Conservation (phyloP, 306 rosid genomes). For the Fragaria ananassa region DNA sequence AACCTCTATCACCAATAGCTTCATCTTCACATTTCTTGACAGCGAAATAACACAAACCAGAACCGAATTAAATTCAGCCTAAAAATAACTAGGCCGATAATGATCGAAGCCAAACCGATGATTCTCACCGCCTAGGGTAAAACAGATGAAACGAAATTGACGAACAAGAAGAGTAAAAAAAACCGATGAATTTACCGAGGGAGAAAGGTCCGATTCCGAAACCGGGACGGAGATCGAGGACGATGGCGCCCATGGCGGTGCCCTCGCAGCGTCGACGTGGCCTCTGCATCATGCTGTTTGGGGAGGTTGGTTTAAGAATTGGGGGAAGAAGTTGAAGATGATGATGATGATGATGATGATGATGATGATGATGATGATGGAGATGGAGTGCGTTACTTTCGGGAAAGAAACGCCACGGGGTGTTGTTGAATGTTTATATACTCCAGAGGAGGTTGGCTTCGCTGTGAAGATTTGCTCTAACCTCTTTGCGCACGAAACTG, state of each 20-base stretch:
- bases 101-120: neutral
- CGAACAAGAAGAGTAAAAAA: neutral
- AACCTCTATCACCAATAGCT: neutral
- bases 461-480: neutral
- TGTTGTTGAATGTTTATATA: constrained; percentile 27
- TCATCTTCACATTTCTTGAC: neutral
- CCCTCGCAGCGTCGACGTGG: constrained; percentile 93
- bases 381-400: constrained; percentile 38
- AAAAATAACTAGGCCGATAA: neutral
- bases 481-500: constrained; percentile 19
- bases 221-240: constrained; percentile 94
- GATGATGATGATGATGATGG: constrained; percentile 9
- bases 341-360: constrained; percentile 11
- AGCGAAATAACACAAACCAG: neutral
- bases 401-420: constrained; percentile 23
- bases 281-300: constrained; percentile 65
- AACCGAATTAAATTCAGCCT: neutral
- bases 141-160: neutral
- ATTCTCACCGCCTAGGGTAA: neutral
- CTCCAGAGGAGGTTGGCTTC: neutral
- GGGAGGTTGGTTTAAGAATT: constrained; percentile 2
- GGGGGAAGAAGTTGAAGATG: constrained; percentile 7
- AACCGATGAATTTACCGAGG: constrained; percentile 44
- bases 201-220: constrained; percentile 86
- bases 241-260: constrained; percentile 98